Base-by-base conservation (phyloP, 495 filamentous ascomycete species). In the Lasiosphaeria miniovina region DNA sequence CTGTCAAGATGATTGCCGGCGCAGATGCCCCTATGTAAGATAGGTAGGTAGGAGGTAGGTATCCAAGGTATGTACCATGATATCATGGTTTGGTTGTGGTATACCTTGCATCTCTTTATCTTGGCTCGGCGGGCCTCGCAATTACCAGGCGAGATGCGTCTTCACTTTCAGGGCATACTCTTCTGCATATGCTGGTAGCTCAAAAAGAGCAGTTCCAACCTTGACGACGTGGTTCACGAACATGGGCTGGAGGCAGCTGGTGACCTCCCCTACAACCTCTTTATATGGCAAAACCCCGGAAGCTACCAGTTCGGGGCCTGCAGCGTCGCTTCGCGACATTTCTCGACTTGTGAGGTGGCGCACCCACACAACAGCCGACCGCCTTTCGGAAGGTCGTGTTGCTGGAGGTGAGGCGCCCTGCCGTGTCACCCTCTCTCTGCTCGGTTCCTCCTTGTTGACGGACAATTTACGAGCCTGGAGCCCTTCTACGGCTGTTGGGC, bases 401-500 rank as follows among this genome's bases (percentile, higher is more conserved):
- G 49, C 11, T 51, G 49, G 24, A 12, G 17, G 49, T 51, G 49
- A 55, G 36, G 32, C 24, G 52, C 10, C 38, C 55, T 41, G 49
- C 35, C 50, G 60, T 62, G 55, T 49, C 41, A 58, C 56, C 34
- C 6, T 54, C 35, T 31, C 40, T 17, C 34, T 15, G 46, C 48
- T 10, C 40, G 24, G 15, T 43, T 34, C 3, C 35, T 49, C 55
- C 40, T 32, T 38, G 36, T 17, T n/a, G 50, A 60, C 12, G 50
- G 49, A 54, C 58, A 14, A 6, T 36, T 15, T 12, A 46, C 24
- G 36, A 46, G 11, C 2, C 12, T 46, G 43, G 36, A 57, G 46
- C 54, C 48, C 43, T 61, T 61, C 40, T 31, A 49, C 61, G 46
- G 61, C 58, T 61, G 61, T 64, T 64, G 61, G 61, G 61, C 61